phyloP scores from a whole-genome alignment of 2,329 filamentous ascomycete species.

The Penicillium sp. region DNA sequence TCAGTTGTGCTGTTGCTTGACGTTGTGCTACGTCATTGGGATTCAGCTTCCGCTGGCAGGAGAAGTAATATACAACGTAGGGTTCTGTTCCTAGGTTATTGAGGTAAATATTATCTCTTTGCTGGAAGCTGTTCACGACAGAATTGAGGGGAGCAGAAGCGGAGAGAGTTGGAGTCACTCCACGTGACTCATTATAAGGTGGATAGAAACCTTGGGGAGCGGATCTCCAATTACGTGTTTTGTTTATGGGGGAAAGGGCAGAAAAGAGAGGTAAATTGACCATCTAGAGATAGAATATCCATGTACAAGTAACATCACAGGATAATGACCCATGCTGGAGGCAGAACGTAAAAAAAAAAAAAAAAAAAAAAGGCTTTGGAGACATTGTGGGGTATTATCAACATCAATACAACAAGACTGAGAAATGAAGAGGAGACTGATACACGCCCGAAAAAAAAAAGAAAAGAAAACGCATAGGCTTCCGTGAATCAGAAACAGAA shows the following conservation, averaged over 20 bases:
- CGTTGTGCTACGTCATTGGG: conserved; percentile 25
- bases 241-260: background rate
- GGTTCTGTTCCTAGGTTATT: background rate
- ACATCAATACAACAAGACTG: conserved; percentile 36
- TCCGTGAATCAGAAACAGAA: background rate
- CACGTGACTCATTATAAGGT: conserved; percentile 6
- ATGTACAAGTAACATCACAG: conserved; percentile 7
- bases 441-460: conserved; percentile 14
- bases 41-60: background rate
- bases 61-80: too few species aligned
- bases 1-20: conserved; percentile 20
- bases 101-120: background rate
- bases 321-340: background rate
- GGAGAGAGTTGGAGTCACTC: conserved; percentile 12
- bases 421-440: conserved; percentile 24
- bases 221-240: background rate
- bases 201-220: too few species aligned
- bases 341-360: conserved; percentile 14
- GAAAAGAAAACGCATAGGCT: background rate
- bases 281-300: conserved; percentile 3
- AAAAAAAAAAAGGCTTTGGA: conserved; percentile 18
- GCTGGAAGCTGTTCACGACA: background rate
- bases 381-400: conserved; percentile 36
- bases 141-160: background rate
- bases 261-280: background rate